Evolutionary conservation across 768 basidiomycete species (phyloP).

Genomic region (Lactifluus rugatus): DNA sequence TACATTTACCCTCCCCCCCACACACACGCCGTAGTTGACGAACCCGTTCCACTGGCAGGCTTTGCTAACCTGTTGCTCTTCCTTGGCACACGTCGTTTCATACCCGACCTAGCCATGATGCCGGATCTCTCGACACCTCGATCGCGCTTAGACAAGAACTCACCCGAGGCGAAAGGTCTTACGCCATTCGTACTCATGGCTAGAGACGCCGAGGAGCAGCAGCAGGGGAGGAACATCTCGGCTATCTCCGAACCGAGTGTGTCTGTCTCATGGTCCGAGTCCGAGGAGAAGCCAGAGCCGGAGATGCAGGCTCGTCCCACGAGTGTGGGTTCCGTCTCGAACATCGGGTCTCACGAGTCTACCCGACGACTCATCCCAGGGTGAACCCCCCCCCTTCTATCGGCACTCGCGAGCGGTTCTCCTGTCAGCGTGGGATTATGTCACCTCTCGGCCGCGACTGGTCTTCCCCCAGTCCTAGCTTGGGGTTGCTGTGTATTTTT

Average conservation of each 20-base stretch:
- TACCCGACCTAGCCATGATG: slow-evolving; percentile 24
- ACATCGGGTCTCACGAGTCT: background rate
- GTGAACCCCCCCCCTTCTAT: background rate
- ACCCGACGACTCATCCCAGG: background rate
- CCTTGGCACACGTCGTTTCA: slow-evolving; percentile 24
- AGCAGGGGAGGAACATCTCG: background rate
- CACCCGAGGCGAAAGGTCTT: slow-evolving; percentile 23
- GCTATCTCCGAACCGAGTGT: background rate
- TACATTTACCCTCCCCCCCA: no score
- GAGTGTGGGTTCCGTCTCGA: background rate
- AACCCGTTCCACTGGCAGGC: slow-evolving; percentile 16
- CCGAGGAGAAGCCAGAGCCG: background rate
- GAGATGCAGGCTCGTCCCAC: no score
- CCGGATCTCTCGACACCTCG: slow-evolving; percentile 24
- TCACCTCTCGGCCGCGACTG: no score
- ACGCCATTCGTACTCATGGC: slow-evolving; percentile 26
- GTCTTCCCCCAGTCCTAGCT: no score
- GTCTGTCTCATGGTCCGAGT: slow-evolving; percentile 1
- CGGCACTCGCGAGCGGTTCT: background rate
- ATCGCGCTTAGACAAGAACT: slow-evolving; percentile 21
- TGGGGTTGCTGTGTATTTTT: no score
- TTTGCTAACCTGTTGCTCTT: slow-evolving; percentile 28
- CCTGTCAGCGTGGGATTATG: background rate
- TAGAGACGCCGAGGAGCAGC: background rate
- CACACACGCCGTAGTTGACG: background rate